Evolutionary conservation across 2,329 filamentous ascomycete genomes (phyloP).

Genomic region (Ceratocystiopsis brevicomis): DNA sequence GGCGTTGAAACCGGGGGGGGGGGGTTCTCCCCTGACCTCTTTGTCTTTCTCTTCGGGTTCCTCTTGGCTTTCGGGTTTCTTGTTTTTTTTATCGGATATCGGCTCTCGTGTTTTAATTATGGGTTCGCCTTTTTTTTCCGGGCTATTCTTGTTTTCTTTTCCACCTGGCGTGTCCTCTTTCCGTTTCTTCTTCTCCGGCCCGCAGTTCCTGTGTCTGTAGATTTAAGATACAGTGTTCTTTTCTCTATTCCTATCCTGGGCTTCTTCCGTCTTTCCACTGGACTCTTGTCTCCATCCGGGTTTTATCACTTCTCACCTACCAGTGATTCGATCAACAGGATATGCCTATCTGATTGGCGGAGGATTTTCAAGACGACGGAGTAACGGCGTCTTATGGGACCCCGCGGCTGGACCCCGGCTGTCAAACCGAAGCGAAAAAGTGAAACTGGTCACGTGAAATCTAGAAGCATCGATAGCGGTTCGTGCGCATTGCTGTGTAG

Average conservation of each 20-base stretch:
- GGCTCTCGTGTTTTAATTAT: neutral
- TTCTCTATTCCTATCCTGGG: too few relatives aligned
- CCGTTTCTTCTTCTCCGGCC: neutral
- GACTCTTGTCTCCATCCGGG: too few relatives aligned
- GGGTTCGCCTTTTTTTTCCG: neutral
- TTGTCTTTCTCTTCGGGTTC: neutral
- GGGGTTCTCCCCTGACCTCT: neutral
- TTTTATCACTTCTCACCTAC: too few relatives aligned
- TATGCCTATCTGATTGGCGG: too few relatives aligned
- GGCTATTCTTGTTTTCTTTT: neutral
- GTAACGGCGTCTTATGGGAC: neutral
- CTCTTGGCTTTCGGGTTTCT: neutral
- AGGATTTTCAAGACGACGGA: neutral
- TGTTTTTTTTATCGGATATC: neutral
- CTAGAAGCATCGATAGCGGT: neutral
- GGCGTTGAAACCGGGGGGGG: neutral
- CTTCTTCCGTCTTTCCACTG: too few relatives aligned
- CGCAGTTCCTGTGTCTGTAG: neutral
- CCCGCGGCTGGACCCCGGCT: too few relatives aligned
- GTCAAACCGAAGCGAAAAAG: neutral
- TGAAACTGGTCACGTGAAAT: constrained; percentile 1
- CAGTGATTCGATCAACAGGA: too few relatives aligned
- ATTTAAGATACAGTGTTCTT: too few relatives aligned
- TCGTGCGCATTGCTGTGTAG: too few relatives aligned
- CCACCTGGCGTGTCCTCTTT: neutral